phyloP scores from a whole-genome alignment of 805 yeast species.

The Saturnispora saitoi region DNA sequence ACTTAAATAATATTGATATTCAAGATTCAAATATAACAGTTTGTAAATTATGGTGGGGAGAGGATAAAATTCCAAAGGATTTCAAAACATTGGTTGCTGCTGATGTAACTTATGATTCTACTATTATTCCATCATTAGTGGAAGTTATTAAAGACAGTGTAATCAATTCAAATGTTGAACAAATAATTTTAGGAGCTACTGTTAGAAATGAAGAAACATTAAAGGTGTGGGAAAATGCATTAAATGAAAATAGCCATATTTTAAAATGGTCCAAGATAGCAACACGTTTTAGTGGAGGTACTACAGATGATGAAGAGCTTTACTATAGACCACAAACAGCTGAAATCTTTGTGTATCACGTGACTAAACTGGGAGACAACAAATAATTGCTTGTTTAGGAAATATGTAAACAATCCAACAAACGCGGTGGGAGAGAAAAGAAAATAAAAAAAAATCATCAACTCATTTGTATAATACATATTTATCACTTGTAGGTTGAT shows the following conservation, averaged over 20 bases:
- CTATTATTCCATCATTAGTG: constrained; percentile 48
- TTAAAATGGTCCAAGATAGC: constrained; percentile 23
- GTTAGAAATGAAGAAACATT: constrained; percentile 53
- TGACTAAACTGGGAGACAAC: background rate
- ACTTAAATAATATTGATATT: constrained; percentile 31
- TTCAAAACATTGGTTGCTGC: constrained; percentile 64
- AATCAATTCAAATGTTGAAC: constrained; percentile 18
- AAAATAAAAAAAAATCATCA: background rate
- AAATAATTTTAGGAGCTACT: constrained; percentile 57
- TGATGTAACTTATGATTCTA: constrained; percentile 78
- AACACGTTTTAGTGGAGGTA: background rate
- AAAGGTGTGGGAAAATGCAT: constrained; percentile 32
- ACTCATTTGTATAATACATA: background rate
- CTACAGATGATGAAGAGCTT: background rate
- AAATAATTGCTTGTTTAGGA: background rate
- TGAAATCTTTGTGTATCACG: background rate
- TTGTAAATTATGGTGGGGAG: constrained; percentile 54
- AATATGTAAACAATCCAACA: background rate
- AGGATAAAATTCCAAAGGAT: constrained; percentile 32
- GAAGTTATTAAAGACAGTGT: constrained; percentile 35
- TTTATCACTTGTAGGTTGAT: background rate
- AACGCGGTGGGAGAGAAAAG: background rate
- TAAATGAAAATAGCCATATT: constrained; percentile 21
- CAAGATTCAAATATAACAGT: constrained; percentile 18
- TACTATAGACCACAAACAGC: constrained; percentile 1